A percentile compares a stretch with the other conserved stretches of the same genome.
These are phyloP conservation scores for Fusarium abutilonis DNA, from an alignment of 2,329 filamentous ascomycete species.

Conservation along the genomic window DNA sequence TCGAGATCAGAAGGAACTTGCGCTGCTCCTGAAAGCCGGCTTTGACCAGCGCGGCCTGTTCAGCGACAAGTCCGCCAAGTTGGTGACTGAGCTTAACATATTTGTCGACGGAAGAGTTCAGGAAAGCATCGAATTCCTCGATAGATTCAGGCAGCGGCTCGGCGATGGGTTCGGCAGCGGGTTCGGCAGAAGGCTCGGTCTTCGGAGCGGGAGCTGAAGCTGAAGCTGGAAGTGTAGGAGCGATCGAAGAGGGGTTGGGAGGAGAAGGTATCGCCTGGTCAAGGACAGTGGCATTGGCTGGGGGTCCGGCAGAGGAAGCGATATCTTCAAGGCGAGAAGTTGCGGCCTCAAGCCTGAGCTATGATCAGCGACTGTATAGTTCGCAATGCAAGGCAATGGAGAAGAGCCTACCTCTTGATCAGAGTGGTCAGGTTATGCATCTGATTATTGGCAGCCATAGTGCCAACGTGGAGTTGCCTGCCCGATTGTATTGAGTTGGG, in stretches of 20 bases:
- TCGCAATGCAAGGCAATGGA: not conserved
- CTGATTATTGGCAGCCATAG: slow-evolving; percentile 78
- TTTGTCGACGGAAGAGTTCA: slow-evolving; percentile 76
- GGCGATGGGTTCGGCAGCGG: slow-evolving; percentile 51
- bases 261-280: slow-evolving; percentile 52
- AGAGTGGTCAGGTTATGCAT: slow-evolving; percentile 98
- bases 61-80: slow-evolving; percentile 78
- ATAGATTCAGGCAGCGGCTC: slow-evolving; percentile 79
- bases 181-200: slow-evolving; percentile 52
- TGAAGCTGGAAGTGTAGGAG: slow-evolving; percentile 49
- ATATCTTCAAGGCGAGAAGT: slow-evolving; percentile 97
- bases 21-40: slow-evolving; percentile 84
- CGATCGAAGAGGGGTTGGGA: slow-evolving; percentile 45
- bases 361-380: slow-evolving; percentile 57
- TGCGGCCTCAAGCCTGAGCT: slow-evolving; percentile 88
- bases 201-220: slow-evolving; percentile 55
- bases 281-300: slow-evolving; percentile 60
- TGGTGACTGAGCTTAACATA: slow-evolving; percentile 82
- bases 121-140: slow-evolving; percentile 85
- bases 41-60: slow-evolving; percentile 72
- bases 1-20: slow-evolving; percentile 86
- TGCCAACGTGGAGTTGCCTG: slow-evolving; percentile 23
- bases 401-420: slow-evolving; percentile 83
- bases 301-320: slow-evolving; percentile 76
- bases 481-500: not conserved